Conservation (phyloP, 2,329 filamentous ascomycete genomes). For the Neopestalotiopsis clavispora region DNA sequence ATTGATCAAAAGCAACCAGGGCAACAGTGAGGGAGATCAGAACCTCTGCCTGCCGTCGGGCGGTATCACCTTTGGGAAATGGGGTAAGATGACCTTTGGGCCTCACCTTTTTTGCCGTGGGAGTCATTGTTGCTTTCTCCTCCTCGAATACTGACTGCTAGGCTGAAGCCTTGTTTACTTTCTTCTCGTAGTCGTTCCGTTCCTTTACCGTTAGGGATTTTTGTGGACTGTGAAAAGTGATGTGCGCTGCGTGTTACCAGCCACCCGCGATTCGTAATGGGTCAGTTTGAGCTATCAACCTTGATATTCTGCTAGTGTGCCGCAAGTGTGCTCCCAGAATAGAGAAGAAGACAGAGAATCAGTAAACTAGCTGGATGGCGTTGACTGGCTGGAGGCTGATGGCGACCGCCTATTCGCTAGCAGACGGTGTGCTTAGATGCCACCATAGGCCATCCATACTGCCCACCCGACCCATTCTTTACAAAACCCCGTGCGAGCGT, state of each 20-base stretch:
- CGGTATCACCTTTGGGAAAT: background rate
- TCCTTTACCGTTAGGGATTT: background rate
- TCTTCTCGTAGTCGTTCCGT: background rate
- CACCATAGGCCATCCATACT: background rate
- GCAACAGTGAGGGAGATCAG: background rate
- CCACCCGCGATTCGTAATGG: background rate
- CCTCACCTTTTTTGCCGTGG: background rate
- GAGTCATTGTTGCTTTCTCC: background rate
- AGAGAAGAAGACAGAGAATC: background rate
- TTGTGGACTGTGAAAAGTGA: background rate
- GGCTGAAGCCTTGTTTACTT: background rate
- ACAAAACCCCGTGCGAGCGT: background rate
- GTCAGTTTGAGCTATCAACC: background rate
- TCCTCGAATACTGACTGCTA: background rate
- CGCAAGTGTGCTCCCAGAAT: background rate
- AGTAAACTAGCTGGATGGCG: background rate
- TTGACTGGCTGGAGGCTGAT: background rate
- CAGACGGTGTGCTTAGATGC: background rate
- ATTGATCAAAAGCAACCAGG: conserved; percentile 1
- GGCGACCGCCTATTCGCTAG: background rate
- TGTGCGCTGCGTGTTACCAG: background rate
- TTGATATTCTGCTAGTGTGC: background rate
- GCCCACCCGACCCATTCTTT: background rate
- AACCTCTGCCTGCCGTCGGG: background rate
- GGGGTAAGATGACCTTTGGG: background rate